Percentiles rank a stretch among this genome's conserved stretches.
These are phyloP conservation scores for Macroventuria anomochaeta DNA, from an alignment of 2,329 filamentous ascomycete genomes.

Conservation along the genomic window DNA sequence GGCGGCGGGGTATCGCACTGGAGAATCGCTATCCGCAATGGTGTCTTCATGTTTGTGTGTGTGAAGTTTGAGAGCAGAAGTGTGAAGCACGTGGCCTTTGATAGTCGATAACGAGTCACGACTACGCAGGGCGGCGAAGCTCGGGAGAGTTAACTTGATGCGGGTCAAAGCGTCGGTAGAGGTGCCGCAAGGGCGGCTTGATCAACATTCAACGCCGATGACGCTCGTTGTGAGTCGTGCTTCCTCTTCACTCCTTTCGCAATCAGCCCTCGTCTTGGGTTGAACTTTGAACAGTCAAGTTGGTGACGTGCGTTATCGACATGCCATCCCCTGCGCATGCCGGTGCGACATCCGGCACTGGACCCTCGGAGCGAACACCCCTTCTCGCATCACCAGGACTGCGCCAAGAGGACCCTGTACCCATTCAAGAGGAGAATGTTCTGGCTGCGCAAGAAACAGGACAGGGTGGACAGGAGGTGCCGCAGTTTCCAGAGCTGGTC, in stretches of 20 bases:
- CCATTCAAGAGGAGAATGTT: constrained; percentile 31
- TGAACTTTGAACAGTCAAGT: not conserved
- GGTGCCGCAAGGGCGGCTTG: constrained; percentile 1
- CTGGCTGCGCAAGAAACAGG: constrained; percentile 30
- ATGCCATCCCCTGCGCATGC: constrained; percentile 6
- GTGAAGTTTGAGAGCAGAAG: too few relatives aligned
- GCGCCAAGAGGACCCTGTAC: constrained; percentile 24
- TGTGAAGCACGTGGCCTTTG: constrained; percentile 4
- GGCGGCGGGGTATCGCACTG: constrained; percentile 83
- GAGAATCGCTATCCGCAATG: constrained; percentile 80
- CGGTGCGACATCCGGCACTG: constrained; percentile 3
- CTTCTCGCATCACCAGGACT: constrained; percentile 32
- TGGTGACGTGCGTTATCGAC: not conserved
- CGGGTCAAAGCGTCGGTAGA: constrained; percentile 5
- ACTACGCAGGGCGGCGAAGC: constrained; percentile 5
- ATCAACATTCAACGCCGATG: constrained; percentile 4
- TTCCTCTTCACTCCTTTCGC: not conserved
- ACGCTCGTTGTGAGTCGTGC: constrained; percentile 2
- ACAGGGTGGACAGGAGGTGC: constrained; percentile 32
- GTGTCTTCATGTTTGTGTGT: constrained; percentile 41
- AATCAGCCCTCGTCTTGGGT: not conserved
- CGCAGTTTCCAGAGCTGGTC: constrained; percentile 30
- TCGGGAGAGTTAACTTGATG: constrained; percentile 12
- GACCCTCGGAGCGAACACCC: constrained; percentile 42
- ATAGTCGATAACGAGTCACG: constrained; percentile 1